Conservation (phyloP, 1,284 basidiomycete genomes). For the Cutaneotrichosporon cutaneum region DNA sequence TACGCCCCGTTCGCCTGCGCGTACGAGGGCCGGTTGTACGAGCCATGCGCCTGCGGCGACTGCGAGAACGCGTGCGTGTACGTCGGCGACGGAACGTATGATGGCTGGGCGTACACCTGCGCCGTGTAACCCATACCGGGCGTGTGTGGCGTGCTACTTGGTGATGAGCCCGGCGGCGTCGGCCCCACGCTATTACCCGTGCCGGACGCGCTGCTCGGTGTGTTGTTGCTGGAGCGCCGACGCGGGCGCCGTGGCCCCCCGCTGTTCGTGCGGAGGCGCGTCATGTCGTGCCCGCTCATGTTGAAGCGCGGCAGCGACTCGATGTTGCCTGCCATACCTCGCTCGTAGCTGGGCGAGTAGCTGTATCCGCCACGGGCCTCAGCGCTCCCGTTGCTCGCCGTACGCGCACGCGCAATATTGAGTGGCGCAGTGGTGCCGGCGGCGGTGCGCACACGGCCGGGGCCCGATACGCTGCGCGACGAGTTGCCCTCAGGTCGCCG, state of each 20-base stretch:
- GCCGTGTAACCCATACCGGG: neutral
- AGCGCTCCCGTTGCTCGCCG: neutral
- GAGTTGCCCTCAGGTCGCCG: neutral
- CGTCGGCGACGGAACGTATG: neutral
- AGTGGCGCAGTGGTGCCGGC: neutral
- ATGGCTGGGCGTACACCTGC: neutral
- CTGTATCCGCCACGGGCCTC: neutral
- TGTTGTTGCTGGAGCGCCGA: neutral
- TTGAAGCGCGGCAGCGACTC: constrained; percentile 1
- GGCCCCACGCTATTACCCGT: neutral
- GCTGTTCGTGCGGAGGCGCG: neutral
- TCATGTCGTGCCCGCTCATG: constrained; percentile 2
- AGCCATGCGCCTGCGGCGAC: neutral
- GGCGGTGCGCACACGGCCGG: neutral
- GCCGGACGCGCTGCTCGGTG: neutral
- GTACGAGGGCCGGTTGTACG: neutral
- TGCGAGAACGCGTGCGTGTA: neutral
- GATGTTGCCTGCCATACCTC: neutral
- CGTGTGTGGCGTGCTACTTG: neutral
- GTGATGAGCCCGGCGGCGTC: neutral
- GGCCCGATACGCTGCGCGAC: neutral
- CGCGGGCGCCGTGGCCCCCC: neutral
- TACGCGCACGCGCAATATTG: neutral
- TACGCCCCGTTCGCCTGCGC: neutral
- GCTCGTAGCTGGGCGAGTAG: constrained; percentile 1